Evolutionary conservation across 176 grass and related monocot species (phyloP), one percentile per base, ranked within the genome.

Genomic region (Alopecurus myosuroides): DNA sequence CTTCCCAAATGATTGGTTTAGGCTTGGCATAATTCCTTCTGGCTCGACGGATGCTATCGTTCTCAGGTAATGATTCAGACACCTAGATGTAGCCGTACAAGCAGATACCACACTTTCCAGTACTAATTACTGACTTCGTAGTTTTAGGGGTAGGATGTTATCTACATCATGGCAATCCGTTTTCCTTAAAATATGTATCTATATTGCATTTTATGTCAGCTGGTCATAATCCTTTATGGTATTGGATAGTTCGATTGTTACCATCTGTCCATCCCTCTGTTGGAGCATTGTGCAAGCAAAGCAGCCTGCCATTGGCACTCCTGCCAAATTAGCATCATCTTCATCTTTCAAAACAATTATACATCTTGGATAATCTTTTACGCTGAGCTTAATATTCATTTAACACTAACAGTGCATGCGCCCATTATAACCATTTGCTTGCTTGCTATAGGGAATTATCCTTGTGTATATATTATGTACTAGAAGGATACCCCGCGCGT

Each of bases 21-120:
- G 93, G 77, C 26, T 95, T 82, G 96, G 96, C 76, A 83, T 98
- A 84, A 98, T 98, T 88, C 96, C 95, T 80, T 94, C 95, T 71
- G 93, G 93, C 77, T 98, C 95, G 31, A 98, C 95, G 67, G 93
- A 98, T 92, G 93, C 96, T 81, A 98, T 98, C 80, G 96, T 94
- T 75, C 77, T 98, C 56, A 98, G 96, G 96, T 98, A 95, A 11
- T 45, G 37, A 49, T 57, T 58, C 31, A 73, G 65, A 55, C 20
- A 82, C n/a, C 65, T 53, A 55, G 13, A 45, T 53, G 14, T 48
- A 73, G 29, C 14, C 25, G 28, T 28, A 10, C 33, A 70, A 80
- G 17, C 31, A 55, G 69, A 36, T 81, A 31, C 35, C 69, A 29
- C 80, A 58, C 20, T 50, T 74, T 5, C 39, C n/a, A 35, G 48